A percentile compares a stretch with the other conserved stretches of the same genome.
Conservation (phyloP, 352 stramenopile species). For the Phytophthora fragariae region DNA sequence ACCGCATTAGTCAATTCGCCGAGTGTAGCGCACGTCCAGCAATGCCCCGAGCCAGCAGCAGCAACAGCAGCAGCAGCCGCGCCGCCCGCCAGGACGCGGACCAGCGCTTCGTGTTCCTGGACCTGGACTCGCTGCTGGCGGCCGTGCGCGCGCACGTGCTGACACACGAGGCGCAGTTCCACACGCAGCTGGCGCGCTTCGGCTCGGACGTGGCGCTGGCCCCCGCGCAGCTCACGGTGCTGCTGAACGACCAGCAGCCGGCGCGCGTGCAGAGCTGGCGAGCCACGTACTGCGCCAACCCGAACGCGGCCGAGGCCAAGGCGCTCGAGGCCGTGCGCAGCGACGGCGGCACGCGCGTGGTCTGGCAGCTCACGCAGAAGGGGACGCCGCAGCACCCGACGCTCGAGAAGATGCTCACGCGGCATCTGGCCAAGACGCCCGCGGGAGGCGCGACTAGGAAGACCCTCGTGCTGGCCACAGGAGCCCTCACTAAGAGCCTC, state of each 20-base stretch:
- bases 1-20: background rate
- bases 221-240: constrained; percentile 22
- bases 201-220: constrained; percentile 27
- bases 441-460: background rate
- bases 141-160: constrained; percentile 24
- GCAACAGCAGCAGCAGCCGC: too few relatives aligned
- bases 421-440: constrained; percentile 11
- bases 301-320: constrained; percentile 21
- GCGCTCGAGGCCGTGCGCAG: constrained; percentile 19
- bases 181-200: constrained; percentile 23
- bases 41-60: constrained; percentile 20
- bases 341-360: constrained; percentile 14
- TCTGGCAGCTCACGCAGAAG: constrained; percentile 40
- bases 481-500: constrained; percentile 17
- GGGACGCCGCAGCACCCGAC: constrained; percentile 34
- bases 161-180: constrained; percentile 23
- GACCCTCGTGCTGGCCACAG: constrained; percentile 31
- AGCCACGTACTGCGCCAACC: constrained; percentile 35
- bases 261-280: constrained; percentile 28
- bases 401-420: constrained; percentile 40
- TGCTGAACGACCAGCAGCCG: constrained; percentile 32
- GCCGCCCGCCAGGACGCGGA: background rate
- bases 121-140: constrained; percentile 31
- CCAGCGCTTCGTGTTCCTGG: constrained; percentile 39
- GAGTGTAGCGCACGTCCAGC: background rate